Base-by-base conservation (phyloP, 345 rosid species). In the Gossypium raimondii region DNA sequence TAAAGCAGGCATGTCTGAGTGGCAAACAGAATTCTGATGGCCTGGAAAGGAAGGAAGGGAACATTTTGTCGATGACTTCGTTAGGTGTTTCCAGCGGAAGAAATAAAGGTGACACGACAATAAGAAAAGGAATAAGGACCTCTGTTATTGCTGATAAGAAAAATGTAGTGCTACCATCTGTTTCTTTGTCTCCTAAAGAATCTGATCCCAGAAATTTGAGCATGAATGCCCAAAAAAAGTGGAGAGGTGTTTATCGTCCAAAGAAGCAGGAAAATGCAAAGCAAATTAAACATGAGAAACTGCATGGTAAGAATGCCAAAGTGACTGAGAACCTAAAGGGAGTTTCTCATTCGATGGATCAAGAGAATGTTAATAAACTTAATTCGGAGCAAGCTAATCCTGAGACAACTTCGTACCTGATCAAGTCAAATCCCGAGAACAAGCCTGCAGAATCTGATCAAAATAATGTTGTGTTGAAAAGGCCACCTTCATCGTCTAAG, bases 351-450 rank as follows among this genome's bases (percentile, higher is more conserved):
- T 51, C 72, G 64, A 76, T 61, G 74, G 83, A 71, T 67, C 74
- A 51, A 16, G 60, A 56, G 57, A 72, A 53, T 34, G 65, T 20
- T 47, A 61, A 73, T 68, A 81, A 79, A 70, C 67, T 11, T 7
- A 58, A 78, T 62, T 10, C 67, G 69, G 74, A 79, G 74, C 63
- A 52, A 59, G 29, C 50, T 41, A 38, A 75, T 20, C 63, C 80
- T 64, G 88, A 87, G 78, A 89, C 82, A 78, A 87, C 85, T 29
- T 78, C 80, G 76, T 58, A 84, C 66, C 76, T 82, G 60, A 81
- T 86, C 81, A 84, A 87, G 50, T 76, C 79, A 52, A 84, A 84
- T 43, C 50, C 83, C 52, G 73, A 44, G 58, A 73, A 66, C 18
- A 73, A 62, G 64, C 67, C n/a, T 51, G 38, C 44, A 16, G 70